Percentiles rank a stretch among this genome's conserved stretches.
Conservation (phyloP, 805 yeast species). For the Saccharomycopsis sp. region DNA sequence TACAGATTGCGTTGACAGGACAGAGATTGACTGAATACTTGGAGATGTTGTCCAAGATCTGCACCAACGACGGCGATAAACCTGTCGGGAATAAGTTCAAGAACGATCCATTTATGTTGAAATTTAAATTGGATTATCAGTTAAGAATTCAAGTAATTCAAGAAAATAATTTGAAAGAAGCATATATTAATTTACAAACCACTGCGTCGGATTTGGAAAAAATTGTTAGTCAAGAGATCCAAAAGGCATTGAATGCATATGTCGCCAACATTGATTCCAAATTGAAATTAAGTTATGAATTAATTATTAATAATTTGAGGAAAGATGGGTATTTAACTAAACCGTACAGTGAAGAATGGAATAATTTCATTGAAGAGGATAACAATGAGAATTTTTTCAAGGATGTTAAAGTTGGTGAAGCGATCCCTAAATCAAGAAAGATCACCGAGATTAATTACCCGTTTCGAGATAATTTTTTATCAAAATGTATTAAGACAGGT, state of each 20-base stretch:
- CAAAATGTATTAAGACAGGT: constrained; percentile 53
- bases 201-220: constrained; percentile 61
- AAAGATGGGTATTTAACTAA: constrained; percentile 44
- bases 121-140: constrained; percentile 57
- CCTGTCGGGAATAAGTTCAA: constrained; percentile 24
- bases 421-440: constrained; percentile 38
- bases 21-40: constrained; percentile 40
- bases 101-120: constrained; percentile 58
- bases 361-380: constrained; percentile 43
- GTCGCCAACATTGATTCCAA: constrained; percentile 46
- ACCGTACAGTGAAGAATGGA: constrained; percentile 65
- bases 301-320: constrained; percentile 46
- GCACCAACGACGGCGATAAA: constrained; percentile 21
- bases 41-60: constrained; percentile 7
- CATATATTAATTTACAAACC: constrained; percentile 54
- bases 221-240: constrained; percentile 56
- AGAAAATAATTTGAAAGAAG: constrained; percentile 60
- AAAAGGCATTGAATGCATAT: constrained; percentile 47
- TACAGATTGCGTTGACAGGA: constrained; percentile 59
- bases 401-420: constrained; percentile 32
- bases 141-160: constrained; percentile 55
- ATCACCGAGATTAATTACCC: constrained; percentile 47
- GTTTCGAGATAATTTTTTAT: constrained; percentile 43
- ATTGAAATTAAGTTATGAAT: constrained; percentile 30
- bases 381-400: constrained; percentile 35